These are phyloP conservation scores for Ascosphaera apis DNA, from an alignment of 2,329 filamentous ascomycete genomes.

Conservation along the genomic window DNA sequence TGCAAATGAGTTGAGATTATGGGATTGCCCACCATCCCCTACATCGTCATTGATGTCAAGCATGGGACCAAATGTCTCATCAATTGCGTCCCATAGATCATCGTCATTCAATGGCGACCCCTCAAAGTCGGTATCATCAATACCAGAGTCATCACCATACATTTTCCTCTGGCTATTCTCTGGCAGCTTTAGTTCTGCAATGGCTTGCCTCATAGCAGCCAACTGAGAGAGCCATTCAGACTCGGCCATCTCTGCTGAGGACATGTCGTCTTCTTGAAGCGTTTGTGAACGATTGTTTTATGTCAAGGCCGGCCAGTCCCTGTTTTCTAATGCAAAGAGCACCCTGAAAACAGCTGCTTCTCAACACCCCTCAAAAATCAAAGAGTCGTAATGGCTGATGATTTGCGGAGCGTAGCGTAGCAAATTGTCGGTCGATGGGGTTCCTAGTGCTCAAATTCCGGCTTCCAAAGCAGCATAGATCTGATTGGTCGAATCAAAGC, in stretches of 20 bases:
- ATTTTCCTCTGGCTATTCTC: slow-evolving; percentile 22
- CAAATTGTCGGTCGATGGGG: too few species aligned
- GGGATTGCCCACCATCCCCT: background rate
- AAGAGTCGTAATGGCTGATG: too few species aligned
- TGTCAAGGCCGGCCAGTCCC: too few species aligned
- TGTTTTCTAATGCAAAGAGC: too few species aligned
- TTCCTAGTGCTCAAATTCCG: too few species aligned
- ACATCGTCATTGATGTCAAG: slow-evolving; percentile 33
- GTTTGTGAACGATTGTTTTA: too few species aligned
- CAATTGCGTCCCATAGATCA: slow-evolving; percentile 84
- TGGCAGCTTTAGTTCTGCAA: slow-evolving; percentile 45
- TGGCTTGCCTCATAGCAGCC: slow-evolving; percentile 62
- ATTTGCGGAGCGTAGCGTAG: too few species aligned
- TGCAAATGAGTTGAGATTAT: slow-evolving; percentile 16
- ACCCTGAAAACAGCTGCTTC: too few species aligned
- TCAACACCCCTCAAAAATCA: too few species aligned
- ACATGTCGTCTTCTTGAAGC: too few species aligned
- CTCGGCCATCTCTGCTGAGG: slow-evolving; percentile 21
- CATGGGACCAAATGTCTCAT: slow-evolving; percentile 43
- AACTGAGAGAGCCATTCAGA: slow-evolving; percentile 69
- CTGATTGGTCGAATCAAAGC: too few species aligned
- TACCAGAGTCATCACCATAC: slow-evolving; percentile 32
- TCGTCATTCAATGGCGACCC: slow-evolving; percentile 32
- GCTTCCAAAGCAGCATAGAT: too few species aligned
- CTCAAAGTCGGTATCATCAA: slow-evolving; percentile 42